Percentiles rank a stretch among this genome's conserved stretches.
phyloP scores from a whole-genome alignment of 768 basidiomycete species.

The Gymnopilus junonius region DNA sequence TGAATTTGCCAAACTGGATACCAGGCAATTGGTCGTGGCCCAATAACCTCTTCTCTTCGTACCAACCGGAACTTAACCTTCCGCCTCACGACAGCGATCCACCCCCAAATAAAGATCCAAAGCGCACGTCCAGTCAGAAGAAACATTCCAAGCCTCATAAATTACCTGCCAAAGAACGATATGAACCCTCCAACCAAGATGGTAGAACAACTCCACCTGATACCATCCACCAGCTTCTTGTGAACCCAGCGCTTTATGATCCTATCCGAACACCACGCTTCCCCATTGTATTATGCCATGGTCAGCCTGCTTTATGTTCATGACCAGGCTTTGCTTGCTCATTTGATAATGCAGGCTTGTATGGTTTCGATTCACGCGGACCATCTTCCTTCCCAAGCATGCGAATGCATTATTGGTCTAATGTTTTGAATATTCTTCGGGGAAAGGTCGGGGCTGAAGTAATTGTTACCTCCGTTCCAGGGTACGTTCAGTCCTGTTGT shows the following conservation, averaged over 20 bases:
- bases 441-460: slow-evolving; percentile 89
- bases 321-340: neutral
- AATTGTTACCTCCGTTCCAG: slow-evolving; percentile 93
- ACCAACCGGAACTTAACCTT: slow-evolving; percentile 12
- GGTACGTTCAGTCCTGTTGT: slow-evolving; percentile 51
- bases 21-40: slow-evolving; percentile 32
- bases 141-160: slow-evolving; percentile 5
- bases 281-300: slow-evolving; percentile 96
- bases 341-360: slow-evolving; percentile 61
- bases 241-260: slow-evolving; percentile 77
- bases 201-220: slow-evolving; percentile 37
- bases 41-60: slow-evolving; percentile 13
- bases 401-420: slow-evolving; percentile 93
- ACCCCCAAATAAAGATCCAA: slow-evolving; percentile 18
- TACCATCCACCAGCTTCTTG: slow-evolving; percentile 70
- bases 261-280: slow-evolving; percentile 81
- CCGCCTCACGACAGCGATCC: slow-evolving; percentile 9
- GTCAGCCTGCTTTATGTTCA: slow-evolving; percentile 47
- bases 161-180: neutral
- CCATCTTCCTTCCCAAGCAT: slow-evolving; percentile 82
- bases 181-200: slow-evolving; percentile 7
- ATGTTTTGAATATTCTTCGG: slow-evolving; percentile 79
- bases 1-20: slow-evolving; percentile 24
- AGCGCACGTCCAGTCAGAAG: slow-evolving; percentile 22
- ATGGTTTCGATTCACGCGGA: slow-evolving; percentile 93